phyloP scores from a whole-genome alignment of 164 flowering plant species.

The Litsea cubeba region DNA sequence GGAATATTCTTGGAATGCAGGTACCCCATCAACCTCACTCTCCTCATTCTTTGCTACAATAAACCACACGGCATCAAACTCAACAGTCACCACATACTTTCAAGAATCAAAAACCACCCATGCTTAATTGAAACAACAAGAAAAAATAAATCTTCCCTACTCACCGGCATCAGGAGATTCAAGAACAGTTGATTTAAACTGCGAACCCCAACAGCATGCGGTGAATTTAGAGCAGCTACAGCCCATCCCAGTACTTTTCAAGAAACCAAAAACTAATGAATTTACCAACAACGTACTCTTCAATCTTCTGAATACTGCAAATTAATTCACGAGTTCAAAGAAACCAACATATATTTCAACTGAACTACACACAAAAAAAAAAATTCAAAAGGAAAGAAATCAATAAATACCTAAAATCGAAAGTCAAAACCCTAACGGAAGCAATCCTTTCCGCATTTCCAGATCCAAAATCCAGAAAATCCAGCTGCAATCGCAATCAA shows the following conservation, averaged over 20 bases:
- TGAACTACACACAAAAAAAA: not conserved
- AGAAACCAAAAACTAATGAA: not conserved
- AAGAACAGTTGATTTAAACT: slow-evolving; percentile 32
- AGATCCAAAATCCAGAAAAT: not conserved
- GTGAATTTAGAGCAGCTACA: slow-evolving; percentile 49
- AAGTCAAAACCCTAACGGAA: not conserved
- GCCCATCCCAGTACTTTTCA: slow-evolving; percentile 42
- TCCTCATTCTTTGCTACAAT: slow-evolving; percentile 47
- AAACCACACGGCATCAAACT: slow-evolving; percentile 3
- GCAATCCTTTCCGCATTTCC: not conserved
- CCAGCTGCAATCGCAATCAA: not conserved
- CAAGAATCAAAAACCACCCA: not conserved
- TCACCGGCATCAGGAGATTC: slow-evolving; percentile 45
- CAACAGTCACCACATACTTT: not conserved
- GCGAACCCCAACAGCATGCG: slow-evolving; percentile 44
- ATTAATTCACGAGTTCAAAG: not conserved
- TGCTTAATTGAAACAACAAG: not conserved
- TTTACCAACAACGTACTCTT: not conserved
- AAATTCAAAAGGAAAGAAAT: not conserved
- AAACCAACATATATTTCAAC: not conserved
- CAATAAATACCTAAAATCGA: not conserved
- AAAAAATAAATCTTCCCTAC: slow-evolving; percentile 11
- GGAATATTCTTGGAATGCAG: slow-evolving; percentile 59
- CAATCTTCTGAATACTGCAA: not conserved
- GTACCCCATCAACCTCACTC: slow-evolving; percentile 46